Evolutionary conservation across 1,139 yeast genomes (phyloP), one percentile per base, ranked within the genome.

Genomic region (Kodamaea ohmeri): DNA sequence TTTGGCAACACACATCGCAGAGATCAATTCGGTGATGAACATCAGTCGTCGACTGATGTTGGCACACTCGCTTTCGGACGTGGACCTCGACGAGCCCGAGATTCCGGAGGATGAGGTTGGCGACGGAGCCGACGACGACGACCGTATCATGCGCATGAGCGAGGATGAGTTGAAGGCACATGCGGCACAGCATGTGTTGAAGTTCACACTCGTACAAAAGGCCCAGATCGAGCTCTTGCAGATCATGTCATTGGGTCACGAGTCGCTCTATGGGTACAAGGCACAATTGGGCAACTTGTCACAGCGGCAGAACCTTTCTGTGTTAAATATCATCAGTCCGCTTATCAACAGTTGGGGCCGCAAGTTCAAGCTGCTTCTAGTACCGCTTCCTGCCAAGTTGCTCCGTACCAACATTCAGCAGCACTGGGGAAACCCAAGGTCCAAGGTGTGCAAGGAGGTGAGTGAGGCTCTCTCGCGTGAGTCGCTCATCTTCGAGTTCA

Each of bases 1-100:
- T 52, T 66, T 88, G 41, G 96, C 96, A 0, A 79, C 95, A 0
- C 96, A 88, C 57, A 68, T 84, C 35, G 80, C 95, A 2, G 97
- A 90, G 56, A 83, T 87, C 19, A 75, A 78, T 53, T 74, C 83
- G 4, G 85, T 86, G 2, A 80, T 83, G 78, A 81, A 81, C 51
- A 69, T 83, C 47, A 79, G 82, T 37, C 73, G 85, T 49, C 62
- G 86, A 46, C 77, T 86, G 17, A 81, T 82, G 81, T 63, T 84
- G 47, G 73, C 83, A 1, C 83, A 80, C 48, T 76, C 85, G 2
- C 61, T 83, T 34, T 74, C 81, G 13, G 89, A 81, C 48, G 70
- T 80, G 19, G 83, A 79, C 44, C 56, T 80, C 32, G 76, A 63
- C 18, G 65, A 67, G 33, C 78, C 69, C 34, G 68, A 63, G 26